Evolutionary conservation across 768 basidiomycete genomes (phyloP).

Genomic region (Coprinellus micaceus): DNA sequence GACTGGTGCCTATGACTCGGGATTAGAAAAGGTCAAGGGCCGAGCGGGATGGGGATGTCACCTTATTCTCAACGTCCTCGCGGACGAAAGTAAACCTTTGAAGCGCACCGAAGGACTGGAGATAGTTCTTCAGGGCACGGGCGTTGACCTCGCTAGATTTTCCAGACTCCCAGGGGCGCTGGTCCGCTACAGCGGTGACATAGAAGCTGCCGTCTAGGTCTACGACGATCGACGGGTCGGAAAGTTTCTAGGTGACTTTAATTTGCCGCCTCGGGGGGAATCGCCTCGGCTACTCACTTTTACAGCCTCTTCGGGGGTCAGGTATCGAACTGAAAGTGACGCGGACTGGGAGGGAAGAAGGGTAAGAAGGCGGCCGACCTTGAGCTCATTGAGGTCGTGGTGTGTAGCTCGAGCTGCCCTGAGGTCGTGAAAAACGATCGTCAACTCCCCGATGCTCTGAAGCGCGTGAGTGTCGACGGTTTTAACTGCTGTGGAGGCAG

Average conservation of each 20-base stretch:
- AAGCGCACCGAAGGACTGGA: constrained; percentile 35
- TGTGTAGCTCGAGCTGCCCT: neutral
- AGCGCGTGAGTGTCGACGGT: neutral
- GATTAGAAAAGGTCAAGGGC: neutral
- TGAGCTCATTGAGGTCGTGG: neutral
- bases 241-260: constrained; percentile 42
- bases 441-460: neutral
- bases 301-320: constrained; percentile 37
- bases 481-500: neutral
- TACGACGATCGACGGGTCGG: constrained; percentile 47
- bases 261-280: constrained; percentile 8
- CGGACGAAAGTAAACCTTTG: constrained; percentile 23
- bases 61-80: constrained; percentile 20
- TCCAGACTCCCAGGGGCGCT: constrained; percentile 4
- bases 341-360: neutral
- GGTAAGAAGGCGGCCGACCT: neutral
- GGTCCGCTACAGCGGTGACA: constrained; percentile 37
- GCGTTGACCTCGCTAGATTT: constrained; percentile 16
- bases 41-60: constrained; percentile 10
- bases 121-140: constrained; percentile 26
- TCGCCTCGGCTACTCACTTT: constrained; percentile 31
- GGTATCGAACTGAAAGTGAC: neutral
- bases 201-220: constrained; percentile 51
- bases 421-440: neutral
- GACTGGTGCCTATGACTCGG: constrained; percentile 12